Evolutionary conservation across 345 rosid species (phyloP).

Genomic region (Mercurialis annua): DNA sequence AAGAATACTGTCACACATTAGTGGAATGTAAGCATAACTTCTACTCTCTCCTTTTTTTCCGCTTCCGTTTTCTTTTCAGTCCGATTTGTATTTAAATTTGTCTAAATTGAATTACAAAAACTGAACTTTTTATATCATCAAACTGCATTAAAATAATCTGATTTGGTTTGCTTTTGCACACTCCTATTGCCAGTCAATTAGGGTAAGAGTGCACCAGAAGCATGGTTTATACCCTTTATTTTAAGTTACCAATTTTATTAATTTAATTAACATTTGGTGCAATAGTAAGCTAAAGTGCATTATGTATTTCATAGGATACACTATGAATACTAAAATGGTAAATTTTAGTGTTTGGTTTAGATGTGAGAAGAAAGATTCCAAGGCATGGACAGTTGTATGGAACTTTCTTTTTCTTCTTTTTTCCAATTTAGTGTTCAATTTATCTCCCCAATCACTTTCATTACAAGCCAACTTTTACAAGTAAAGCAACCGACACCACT

Average conservation of each 20-base stretch:
- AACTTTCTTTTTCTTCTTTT: conserved; percentile 12
- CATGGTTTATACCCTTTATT: neutral
- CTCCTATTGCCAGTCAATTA: too few species aligned
- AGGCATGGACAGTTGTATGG: conserved; percentile 23
- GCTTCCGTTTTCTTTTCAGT: neutral
- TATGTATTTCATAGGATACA: too few species aligned
- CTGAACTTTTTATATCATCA: too few species aligned
- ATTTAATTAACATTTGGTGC: neutral
- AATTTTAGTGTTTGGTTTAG: neutral
- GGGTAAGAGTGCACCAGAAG: neutral
- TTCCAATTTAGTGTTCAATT: neutral
- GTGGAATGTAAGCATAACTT: conserved; percentile 12
- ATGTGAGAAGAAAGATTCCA: conserved; percentile 11
- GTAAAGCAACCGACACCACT: conserved; percentile 33
- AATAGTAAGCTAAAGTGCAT: neutral
- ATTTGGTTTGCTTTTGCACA: too few species aligned
- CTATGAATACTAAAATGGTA: too few species aligned
- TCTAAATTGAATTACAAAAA: too few species aligned
- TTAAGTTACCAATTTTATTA: neutral
- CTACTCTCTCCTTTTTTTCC: neutral
- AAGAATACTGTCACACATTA: conserved; percentile 14
- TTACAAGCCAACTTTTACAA: conserved; percentile 30
- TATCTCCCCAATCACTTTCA: conserved; percentile 14
- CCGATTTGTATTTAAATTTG: too few species aligned
- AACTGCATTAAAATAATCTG: too few species aligned